Percentiles rank a stretch among this genome's conserved stretches.
Conservation (phyloP, 2,329 filamentous ascomycete species). For the Fusarium avenaceum region DNA sequence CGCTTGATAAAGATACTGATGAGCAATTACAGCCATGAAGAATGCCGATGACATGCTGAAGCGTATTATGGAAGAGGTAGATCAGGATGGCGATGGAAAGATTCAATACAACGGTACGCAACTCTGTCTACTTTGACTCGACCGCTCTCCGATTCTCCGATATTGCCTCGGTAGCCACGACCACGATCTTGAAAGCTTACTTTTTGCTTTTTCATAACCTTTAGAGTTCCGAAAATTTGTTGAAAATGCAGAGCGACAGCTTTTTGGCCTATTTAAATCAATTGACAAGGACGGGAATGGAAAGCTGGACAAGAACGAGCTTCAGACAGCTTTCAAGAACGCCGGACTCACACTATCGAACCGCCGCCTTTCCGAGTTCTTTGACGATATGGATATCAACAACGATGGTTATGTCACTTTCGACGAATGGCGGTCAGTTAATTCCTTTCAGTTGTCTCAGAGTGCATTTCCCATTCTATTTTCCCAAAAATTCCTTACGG, state of each 20-base stretch:
- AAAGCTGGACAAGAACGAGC: conserved; percentile 86
- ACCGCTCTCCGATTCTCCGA: conserved; percentile 27
- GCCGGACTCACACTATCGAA: conserved; percentile 84
- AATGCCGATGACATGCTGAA: conserved; percentile 89
- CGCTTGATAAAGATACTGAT: conserved; percentile 44
- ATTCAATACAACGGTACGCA: conserved; percentile 89
- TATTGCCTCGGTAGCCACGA: conserved; percentile 30
- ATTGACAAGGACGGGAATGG: conserved; percentile 91
- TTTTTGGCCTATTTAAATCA: conserved; percentile 83
- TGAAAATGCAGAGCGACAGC: conserved; percentile 85
- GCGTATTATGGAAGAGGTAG: conserved; percentile 84
- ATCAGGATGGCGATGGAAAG: conserved; percentile 87
- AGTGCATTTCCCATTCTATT: conserved; percentile 11
- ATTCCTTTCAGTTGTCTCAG: conserved; percentile 20
- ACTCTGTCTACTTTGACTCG: conserved; percentile 28
- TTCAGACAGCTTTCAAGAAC: conserved; percentile 80
- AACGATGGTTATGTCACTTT: conserved; percentile 90
- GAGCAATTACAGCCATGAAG: conserved; percentile 72
- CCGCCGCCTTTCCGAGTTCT: conserved; percentile 85
- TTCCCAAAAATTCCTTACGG: conserved; percentile 1
- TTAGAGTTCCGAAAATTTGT: conserved; percentile 92
- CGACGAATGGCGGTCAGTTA: conserved; percentile 94
- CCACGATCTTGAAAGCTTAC: conserved; percentile 39
- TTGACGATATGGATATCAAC: conserved; percentile 89
- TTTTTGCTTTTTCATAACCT: conserved; percentile 19